Evolutionary conservation across 1,284 basidiomycete species (phyloP).

Genomic region (Lignosus rhinocerotis): DNA sequence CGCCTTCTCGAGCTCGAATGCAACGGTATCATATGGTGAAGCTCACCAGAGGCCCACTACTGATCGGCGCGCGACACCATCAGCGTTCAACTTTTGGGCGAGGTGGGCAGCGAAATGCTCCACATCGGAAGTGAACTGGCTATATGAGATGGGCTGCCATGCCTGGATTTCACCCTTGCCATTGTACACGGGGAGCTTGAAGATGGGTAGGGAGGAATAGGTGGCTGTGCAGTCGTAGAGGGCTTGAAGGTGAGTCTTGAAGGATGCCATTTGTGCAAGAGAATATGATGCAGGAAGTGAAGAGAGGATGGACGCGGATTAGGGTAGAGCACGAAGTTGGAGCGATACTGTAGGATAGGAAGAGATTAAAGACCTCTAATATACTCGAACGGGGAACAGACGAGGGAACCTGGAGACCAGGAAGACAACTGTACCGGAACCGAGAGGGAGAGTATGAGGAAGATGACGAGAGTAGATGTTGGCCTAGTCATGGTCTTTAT

Average conservation of each 20-base stretch:
- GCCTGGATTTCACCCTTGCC: constrained; percentile 35
- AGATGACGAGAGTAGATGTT: constrained; percentile 11
- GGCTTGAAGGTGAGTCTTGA: constrained; percentile 47
- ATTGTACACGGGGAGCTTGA: constrained; percentile 46
- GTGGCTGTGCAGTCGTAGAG: constrained; percentile 46
- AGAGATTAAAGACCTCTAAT: constrained; percentile 20
- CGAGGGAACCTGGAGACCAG: constrained; percentile 6
- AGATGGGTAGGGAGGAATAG: constrained; percentile 45
- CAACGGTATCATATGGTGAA: neutral
- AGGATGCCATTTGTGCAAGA: constrained; percentile 20
- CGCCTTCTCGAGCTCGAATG: constrained; percentile 43
- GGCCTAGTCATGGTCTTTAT: constrained; percentile 18
- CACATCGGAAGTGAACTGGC: constrained; percentile 53
- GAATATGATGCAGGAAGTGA: constrained; percentile 3
- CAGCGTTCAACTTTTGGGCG: constrained; percentile 41
- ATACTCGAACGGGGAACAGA: constrained; percentile 12
- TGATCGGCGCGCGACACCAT: constrained; percentile 49
- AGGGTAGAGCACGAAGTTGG: neutral
- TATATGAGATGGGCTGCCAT: constrained; percentile 54
- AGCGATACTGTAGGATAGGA: neutral
- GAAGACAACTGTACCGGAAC: constrained; percentile 17
- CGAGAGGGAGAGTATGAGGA: constrained; percentile 16
- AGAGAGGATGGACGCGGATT: constrained; percentile 11
- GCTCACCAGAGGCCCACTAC: constrained; percentile 67
- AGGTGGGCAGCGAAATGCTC: constrained; percentile 56